Evolutionary conservation across 179 eudicot species (phyloP).

Genomic region (Silene coronaria): DNA sequence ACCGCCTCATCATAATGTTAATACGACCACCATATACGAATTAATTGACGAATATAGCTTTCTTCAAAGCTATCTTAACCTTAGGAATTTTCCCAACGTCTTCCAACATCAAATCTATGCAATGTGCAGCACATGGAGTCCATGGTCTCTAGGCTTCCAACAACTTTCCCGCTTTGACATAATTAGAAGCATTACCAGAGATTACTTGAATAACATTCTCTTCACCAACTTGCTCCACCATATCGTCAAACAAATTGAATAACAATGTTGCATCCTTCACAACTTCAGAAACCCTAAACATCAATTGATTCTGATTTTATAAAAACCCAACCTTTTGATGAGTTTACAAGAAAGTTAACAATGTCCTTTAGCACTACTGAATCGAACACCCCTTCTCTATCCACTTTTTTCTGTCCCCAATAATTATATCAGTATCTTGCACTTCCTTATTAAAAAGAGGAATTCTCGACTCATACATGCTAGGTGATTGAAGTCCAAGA

Average conservation of each 20-base stretch:
- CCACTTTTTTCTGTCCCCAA: constrained; percentile 22
- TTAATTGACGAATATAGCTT: constrained; percentile 10
- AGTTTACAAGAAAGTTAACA: constrained; percentile 4
- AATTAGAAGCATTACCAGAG: background rate
- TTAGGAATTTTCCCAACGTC: constrained; percentile 13
- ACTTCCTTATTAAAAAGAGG: constrained; percentile 15
- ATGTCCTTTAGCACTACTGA: background rate
- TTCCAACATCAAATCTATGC: constrained; percentile 14
- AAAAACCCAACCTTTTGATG: background rate
- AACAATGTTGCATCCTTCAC: constrained; percentile 6
- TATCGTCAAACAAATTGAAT: background rate
- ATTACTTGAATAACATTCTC: background rate
- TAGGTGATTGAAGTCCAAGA: constrained; percentile 14
- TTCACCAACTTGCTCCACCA: constrained; percentile 14
- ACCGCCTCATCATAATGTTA: constrained; percentile 1
- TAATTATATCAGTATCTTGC: background rate
- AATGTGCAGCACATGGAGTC: constrained; percentile 14
- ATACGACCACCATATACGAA: background rate
- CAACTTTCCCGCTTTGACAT: constrained; percentile 14
- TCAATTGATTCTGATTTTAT: background rate
- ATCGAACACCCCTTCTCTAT: constrained; percentile 15
- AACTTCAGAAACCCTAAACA: background rate
- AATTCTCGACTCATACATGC: constrained; percentile 17
- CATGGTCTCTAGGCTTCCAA: constrained; percentile 3
- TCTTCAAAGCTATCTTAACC: constrained; percentile 7